Conservation (phyloP, 495 filamentous ascomycete genomes). For the Emericellopsis terricola region DNA sequence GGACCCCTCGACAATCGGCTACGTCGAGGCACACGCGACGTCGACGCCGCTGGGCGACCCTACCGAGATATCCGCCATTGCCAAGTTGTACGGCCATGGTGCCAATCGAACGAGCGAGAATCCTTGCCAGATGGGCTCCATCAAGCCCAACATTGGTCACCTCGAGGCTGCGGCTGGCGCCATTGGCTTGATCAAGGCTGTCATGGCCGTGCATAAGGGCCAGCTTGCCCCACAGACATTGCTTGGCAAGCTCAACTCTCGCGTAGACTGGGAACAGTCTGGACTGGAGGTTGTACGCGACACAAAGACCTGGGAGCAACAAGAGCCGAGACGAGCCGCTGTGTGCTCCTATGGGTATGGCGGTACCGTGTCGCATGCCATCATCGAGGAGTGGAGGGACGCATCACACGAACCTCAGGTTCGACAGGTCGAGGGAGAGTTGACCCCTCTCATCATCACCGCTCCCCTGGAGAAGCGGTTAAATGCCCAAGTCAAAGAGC, state of each 20-base stretch:
- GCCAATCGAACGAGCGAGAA: neutral
- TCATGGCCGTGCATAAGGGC: conserved; percentile 14
- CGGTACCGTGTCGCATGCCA: conserved; percentile 33
- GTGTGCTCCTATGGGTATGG: conserved; percentile 39
- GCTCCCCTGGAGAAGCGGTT: neutral
- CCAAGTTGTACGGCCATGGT: neutral
- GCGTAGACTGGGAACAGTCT: conserved; percentile 9
- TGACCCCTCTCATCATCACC: neutral
- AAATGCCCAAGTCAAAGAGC: neutral
- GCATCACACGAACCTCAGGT: no score
- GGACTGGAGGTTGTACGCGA: conserved; percentile 12
- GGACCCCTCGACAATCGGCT: conserved; percentile 13
- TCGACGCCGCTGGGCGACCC: conserved; percentile 34
- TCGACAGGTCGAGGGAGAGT: neutral
- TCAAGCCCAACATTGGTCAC: conserved; percentile 29
- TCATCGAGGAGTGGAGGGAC: conserved; percentile 18
- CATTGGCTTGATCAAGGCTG: conserved; percentile 18
- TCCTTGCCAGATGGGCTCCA: neutral
- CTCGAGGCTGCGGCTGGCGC: conserved; percentile 17
- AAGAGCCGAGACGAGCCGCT: conserved; percentile 7
- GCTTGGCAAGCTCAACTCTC: conserved; percentile 23
- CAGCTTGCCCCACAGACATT: conserved; percentile 14
- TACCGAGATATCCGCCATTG: conserved; percentile 15
- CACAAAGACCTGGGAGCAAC: conserved; percentile 1
- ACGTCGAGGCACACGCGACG: conserved; percentile 32